Evolutionary conservation across 2,329 filamentous ascomycete genomes (phyloP).

Genomic region (Aurifilum marmelostoma): DNA sequence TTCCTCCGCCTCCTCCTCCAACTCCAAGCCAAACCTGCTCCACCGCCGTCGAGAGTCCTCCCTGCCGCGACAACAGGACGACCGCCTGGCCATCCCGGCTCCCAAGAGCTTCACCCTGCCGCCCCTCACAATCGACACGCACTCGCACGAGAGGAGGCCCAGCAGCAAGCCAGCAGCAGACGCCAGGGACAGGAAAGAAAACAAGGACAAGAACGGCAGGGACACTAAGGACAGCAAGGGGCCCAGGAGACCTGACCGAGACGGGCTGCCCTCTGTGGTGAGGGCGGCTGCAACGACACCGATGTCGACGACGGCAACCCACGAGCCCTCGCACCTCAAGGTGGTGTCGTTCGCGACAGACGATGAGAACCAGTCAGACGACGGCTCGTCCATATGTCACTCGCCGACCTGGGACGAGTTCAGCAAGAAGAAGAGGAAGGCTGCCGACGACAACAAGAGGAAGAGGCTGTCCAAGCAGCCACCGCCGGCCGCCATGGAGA

Average conservation of each 20-base stretch:
- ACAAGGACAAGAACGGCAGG: not conserved
- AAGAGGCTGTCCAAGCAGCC: constrained; percentile 44
- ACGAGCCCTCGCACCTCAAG: constrained; percentile 38
- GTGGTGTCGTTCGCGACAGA: constrained; percentile 46
- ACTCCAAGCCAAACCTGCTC: constrained; percentile 23
- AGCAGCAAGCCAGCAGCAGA: not conserved
- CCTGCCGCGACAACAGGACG: constrained; percentile 17
- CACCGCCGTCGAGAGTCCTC: constrained; percentile 27
- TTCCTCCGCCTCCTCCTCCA: constrained; percentile 2
- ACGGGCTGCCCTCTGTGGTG: constrained; percentile 23
- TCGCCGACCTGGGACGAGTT: constrained; percentile 66
- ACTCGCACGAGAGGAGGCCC: constrained; percentile 11
- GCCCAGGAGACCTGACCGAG: constrained; percentile 31
- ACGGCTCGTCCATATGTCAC: constrained; percentile 58
- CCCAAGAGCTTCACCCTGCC: constrained; percentile 18
- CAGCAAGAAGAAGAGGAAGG: constrained; percentile 56
- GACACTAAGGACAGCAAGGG: not conserved
- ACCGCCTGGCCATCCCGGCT: constrained; percentile 1
- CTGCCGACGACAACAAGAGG: constrained; percentile 48
- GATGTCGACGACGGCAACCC: not conserved
- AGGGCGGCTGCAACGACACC: constrained; percentile 18
- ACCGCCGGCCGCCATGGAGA: constrained; percentile 33
- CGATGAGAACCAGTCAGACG: constrained; percentile 43
- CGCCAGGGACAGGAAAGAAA: not conserved
- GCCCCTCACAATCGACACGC: constrained; percentile 17